Base-by-base conservation (phyloP, 2,329 filamentous ascomycete species). In the Podosphaera xanthii region DNA sequence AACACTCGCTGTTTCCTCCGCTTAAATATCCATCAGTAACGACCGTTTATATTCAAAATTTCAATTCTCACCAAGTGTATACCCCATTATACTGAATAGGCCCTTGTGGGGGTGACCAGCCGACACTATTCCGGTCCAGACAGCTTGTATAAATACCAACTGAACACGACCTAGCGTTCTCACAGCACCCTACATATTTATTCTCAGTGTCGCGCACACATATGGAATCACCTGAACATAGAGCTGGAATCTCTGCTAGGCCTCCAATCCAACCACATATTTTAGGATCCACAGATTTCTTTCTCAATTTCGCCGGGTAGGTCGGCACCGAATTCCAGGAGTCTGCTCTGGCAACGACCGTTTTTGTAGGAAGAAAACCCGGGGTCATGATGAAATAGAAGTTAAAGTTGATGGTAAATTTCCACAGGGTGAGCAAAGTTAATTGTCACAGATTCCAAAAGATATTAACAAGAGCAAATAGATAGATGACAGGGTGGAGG, bases 231-330 rank as follows among this genome's bases (percentile, higher is more conserved):
- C 57, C 60, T 8, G 59, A 61, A 57, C 67, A 68, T 8, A 60
- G 59, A 30, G 63, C 66, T 22, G 66, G 59, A 4, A 57, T 59
- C 22, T 59, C 61, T 12, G 55, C 56, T 49, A 61, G 61, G 22
- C 66, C 67, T 42, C 63, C 65, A 59, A 66, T 59, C 67, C 67
- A 68, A n/a, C 67, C 67, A 59, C 67, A 68, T 40, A 68, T 59
- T 58, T 62, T 61, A 3, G 65, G 62, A 59, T 63, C 63, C 1
- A 66, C 59, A 6, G 63, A 63, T 34, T 52, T 60, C 58, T 65
- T 64, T 59, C 64, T 66, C 67, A 6, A 68, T 49, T 12, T 60
- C 59, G 38, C 58, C 59, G 38, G 64, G 63, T 22, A 64, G 59
- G 55, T 57, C n/a, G 49, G 49, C n/a, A 44, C 10, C 3, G 10